Evolutionary conservation across 345 rosid species (phyloP).

Genomic region (Lepidium aucheri): DNA sequence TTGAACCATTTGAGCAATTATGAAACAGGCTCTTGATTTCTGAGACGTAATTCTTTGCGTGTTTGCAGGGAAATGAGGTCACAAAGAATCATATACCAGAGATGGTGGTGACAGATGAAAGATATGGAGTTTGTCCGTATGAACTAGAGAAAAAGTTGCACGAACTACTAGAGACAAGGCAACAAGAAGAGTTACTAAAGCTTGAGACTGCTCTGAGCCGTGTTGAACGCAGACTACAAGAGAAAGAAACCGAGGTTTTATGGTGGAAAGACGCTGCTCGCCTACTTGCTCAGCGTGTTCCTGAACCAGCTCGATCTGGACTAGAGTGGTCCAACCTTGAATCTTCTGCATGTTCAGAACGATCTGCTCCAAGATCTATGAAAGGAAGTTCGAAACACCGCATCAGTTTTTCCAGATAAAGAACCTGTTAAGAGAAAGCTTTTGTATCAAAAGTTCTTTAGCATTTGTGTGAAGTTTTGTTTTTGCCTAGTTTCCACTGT

Average conservation of each 20-base stretch:
- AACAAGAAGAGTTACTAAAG: slow-evolving; percentile 58
- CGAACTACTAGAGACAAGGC: slow-evolving; percentile 55
- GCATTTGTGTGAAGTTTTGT: slow-evolving; percentile 8
- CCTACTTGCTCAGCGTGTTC: slow-evolving; percentile 39
- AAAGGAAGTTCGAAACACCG: neutral
- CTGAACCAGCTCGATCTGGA: slow-evolving; percentile 26
- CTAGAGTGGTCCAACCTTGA: slow-evolving; percentile 16
- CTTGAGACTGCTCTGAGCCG: slow-evolving; percentile 51
- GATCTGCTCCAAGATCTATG: neutral
- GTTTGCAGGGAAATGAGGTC: slow-evolving; percentile 2
- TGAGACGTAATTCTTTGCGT: neutral
- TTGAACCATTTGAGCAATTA: neutral
- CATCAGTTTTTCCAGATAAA: slow-evolving; percentile 19
- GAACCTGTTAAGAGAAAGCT: neutral
- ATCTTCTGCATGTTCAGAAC: neutral
- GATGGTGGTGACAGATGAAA: slow-evolving; percentile 19
- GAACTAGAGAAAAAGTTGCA: slow-evolving; percentile 66
- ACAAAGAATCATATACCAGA: slow-evolving; percentile 1
- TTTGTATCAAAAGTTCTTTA: neutral
- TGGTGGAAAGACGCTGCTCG: slow-evolving; percentile 82
- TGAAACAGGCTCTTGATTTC: neutral
- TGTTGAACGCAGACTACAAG: slow-evolving; percentile 40
- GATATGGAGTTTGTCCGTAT: slow-evolving; percentile 45
- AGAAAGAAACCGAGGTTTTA: slow-evolving; percentile 63
- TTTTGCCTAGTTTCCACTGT: neutral